Evolutionary conservation across 805 yeast species (phyloP), one percentile per base, ranked within the genome.

Genomic region (Barnettozyma vustinii): DNA sequence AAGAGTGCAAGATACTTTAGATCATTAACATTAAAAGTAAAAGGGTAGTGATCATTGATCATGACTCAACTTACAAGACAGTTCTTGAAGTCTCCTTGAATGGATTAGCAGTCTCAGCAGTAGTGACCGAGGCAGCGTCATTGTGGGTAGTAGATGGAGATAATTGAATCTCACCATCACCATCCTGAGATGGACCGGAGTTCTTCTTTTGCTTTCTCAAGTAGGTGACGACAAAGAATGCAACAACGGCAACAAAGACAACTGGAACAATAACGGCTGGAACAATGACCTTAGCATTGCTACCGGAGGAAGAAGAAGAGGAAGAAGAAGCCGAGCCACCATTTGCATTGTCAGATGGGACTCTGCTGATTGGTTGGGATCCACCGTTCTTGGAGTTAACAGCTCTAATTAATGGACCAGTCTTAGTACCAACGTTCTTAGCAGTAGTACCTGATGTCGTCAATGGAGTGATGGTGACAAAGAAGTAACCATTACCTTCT

Each of bases 221-320:
- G 57, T 62, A 70, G 60, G 52, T 64, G 46, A 66, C 46, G 25
- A 70, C 67, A 44, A 55, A 64, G 35, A 48, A 52, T 2, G 65
- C 61, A 33, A 71, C 56, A 1, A 58, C 53, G 19, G 57, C 52
- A 19, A 66, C 59, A 3, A 60, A 70, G 12, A 70, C 63, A 8
- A 72, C 68, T 42, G 76, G 75, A 10, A 71, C 72, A 20, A 72
- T 66, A 13, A 72, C 75, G 13, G 75, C 74, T 45, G 76, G 75
- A 13, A 67, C 74, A 40, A 72, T 68, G 2, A 56, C 59, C 46
- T 62, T 64, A 16, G 63, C 65, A 1, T 65, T 63, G 27, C 41
- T 52, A 15, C 39, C 43, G 18, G 55, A 51, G 7, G 55, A 49
- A 9, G 57, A 45, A n/a, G 57, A 42, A 2, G 61, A 49, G 2